Evolutionary conservation across 2,329 filamentous ascomycete genomes (phyloP), one percentile per base, ranked within the genome.

Genomic region (Aspergillus fumigatiaffinis): DNA sequence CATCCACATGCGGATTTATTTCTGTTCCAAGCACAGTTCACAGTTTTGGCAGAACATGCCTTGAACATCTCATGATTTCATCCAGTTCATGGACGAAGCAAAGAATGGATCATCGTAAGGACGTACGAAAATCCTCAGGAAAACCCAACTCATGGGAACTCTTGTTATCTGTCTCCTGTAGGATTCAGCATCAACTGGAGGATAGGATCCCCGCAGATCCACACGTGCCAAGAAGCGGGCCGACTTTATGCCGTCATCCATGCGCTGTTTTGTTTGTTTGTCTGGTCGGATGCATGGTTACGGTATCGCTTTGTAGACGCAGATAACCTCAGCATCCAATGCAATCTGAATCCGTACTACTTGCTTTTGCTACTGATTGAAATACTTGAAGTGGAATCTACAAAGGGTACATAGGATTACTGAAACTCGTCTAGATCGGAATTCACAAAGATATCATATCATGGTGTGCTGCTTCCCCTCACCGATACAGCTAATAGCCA

Each of bases 141-240:
- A 38, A 38, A 17, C 14, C 14, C 14, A n/a, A 38, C 14, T n/a
- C 14, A 3, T 17, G 32, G 32, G 17, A 38, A 7, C 32, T 17
- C 32, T 38, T 17, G 14, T 38, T 38, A 29, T 29, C 28, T 29
- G 32, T 17, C 5, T 6, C 5, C 32, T 6, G 6, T 6, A 38
- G 17, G 29, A 1, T 12, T 32, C 29, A 38, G 14, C 32, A 17
- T 14, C 12, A 35, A 35, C 4, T 35, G 5, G 28, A 47, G 28
- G 51, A 38, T 28, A 50, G 35, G 14, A 20, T 28, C n/a, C 48
- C 38, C 38, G 21, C 26, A 51, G 21, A 53, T 54, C 53, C 59
- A 52, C 62, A 63, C 60, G 62, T 62, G 62, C 60, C 46, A 46
- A 32, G 46, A 3, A 52, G 59, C 64, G 63, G 68, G 57, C 66